Evolutionary conservation across 2,329 filamentous ascomycete genomes (phyloP).

Genomic region (Aspergillus sp.): DNA sequence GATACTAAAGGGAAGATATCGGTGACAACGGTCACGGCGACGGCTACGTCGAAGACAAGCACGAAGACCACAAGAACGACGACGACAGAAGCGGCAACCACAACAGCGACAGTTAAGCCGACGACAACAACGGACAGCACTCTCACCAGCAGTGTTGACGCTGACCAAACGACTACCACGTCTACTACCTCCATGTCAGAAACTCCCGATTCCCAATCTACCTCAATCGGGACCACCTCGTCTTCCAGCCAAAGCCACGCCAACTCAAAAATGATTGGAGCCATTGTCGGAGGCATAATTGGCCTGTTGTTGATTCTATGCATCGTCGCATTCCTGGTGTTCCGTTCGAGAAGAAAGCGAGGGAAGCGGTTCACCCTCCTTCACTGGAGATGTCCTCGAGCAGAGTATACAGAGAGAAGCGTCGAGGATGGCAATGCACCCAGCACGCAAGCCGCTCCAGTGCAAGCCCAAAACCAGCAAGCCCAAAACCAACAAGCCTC

Average conservation of each 20-base stretch:
- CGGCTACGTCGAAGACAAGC: not conserved
- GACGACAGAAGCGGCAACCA: not conserved
- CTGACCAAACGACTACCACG: not conserved
- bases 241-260: not conserved
- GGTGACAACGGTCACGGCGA: not conserved
- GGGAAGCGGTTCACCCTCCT: conserved; percentile 11
- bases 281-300: conserved; percentile 2
- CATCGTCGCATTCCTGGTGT: conserved; percentile 7
- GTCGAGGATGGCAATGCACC: not conserved
- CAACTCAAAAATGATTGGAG: conserved; percentile 5
- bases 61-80: not conserved
- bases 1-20: not conserved
- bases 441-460: not conserved
- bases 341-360: conserved; percentile 3
- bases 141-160: not conserved
- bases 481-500: not conserved
- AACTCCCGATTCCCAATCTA: not conserved
- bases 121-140: not conserved
- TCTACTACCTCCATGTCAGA: not conserved
- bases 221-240: not conserved
- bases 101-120: not conserved
- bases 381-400: conserved; percentile 2
- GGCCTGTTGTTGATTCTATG: conserved; percentile 2
- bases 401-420: not conserved
- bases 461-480: not conserved